Conservation (phyloP, 148 eudicot species). For the Silene conica region DNA sequence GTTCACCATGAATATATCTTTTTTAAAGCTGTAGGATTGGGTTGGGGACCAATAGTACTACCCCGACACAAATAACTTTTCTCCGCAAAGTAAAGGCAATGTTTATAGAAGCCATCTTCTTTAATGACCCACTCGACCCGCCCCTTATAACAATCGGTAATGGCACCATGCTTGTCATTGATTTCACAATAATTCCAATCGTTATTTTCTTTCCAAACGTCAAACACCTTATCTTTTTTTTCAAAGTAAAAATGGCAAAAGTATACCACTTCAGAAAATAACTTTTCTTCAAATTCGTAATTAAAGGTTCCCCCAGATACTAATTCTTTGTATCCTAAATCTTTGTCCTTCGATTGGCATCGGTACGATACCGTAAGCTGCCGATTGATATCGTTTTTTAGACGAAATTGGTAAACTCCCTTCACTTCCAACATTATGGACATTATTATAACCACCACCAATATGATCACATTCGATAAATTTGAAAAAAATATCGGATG, state of each 20-base stretch:
- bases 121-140: slow-evolving; percentile 1
- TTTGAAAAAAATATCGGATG: not conserved
- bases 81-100: not conserved
- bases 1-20: too few species aligned
- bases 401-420: not conserved
- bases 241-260: slow-evolving; percentile 9
- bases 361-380: not conserved
- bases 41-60: too few species aligned
- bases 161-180: not conserved
- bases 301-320: not conserved
- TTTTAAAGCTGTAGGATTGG: too few species aligned
- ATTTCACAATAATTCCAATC: not conserved
- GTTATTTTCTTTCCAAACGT: not conserved
- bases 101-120: slow-evolving; percentile 8
- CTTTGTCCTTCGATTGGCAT: not conserved
- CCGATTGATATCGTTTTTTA: not conserved
- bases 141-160: not conserved
- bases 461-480: not conserved
- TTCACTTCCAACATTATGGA: not conserved
- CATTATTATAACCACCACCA: not conserved
- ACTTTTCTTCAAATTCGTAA: not conserved
- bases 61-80: too few species aligned
- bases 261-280: not conserved
- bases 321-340: not conserved
- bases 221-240: not conserved